These are phyloP conservation scores for Abrus precatorius DNA, from an alignment of 306 rosid species.

Conservation along the genomic window DNA sequence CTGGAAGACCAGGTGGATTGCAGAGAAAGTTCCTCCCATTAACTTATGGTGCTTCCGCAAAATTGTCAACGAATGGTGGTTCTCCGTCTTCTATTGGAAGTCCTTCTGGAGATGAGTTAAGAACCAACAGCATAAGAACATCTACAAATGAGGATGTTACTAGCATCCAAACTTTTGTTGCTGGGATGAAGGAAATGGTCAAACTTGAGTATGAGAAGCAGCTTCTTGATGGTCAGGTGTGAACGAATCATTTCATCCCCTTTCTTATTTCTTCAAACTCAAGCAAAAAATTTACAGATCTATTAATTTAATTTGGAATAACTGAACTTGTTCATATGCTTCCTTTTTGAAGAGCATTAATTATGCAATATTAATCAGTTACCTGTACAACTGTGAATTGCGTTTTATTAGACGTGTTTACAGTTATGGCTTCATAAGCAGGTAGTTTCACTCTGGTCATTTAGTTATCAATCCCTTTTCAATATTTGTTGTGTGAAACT, in stretches of 20 bases:
- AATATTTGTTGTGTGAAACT: background rate
- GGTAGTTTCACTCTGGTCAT: background rate
- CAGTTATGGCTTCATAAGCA: slow-evolving; percentile 5
- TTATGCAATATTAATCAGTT: background rate
- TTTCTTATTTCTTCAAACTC: slow-evolving; percentile 17
- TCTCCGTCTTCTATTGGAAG: slow-evolving; percentile 81
- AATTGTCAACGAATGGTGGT: slow-evolving; percentile 64
- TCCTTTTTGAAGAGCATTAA: background rate
- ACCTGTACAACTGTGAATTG: background rate
- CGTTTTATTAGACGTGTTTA: slow-evolving; percentile 4
- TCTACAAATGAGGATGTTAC: slow-evolving; percentile 70
- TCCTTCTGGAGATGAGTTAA: slow-evolving; percentile 62
- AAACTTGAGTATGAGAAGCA: slow-evolving; percentile 73
- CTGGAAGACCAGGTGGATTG: slow-evolving; percentile 81
- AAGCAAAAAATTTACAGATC: background rate
- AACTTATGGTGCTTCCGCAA: slow-evolving; percentile 49
- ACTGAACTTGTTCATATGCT: background rate
- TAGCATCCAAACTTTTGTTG: slow-evolving; percentile 79
- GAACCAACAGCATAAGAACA: slow-evolving; percentile 52
- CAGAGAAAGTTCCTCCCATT: slow-evolving; percentile 62
- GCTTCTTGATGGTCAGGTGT: slow-evolving; percentile 65
- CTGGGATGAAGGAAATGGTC: slow-evolving; percentile 86
- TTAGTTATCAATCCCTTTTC: background rate
- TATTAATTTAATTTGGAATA: slow-evolving; percentile 1
- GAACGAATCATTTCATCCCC: slow-evolving; percentile 38